These are phyloP conservation scores for Teratosphaeria gauchensis DNA, from an alignment of 2,329 filamentous ascomycete genomes.

Conservation along the genomic window DNA sequence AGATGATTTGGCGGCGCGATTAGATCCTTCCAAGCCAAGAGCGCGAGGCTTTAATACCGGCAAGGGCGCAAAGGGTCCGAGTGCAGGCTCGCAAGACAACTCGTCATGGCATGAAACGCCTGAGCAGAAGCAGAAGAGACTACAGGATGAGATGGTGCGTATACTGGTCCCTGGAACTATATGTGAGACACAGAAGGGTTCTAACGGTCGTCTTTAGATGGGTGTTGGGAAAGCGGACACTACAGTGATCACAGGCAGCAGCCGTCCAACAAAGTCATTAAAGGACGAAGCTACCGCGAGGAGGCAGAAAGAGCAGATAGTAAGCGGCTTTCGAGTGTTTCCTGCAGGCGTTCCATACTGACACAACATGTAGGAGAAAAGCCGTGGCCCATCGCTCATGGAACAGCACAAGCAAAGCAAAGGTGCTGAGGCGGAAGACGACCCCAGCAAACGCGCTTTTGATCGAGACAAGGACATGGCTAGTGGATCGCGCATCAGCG, in stretches of 20 bases:
- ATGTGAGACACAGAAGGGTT: no score
- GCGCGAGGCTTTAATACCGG: constrained; percentile 74
- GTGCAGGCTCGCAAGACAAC: constrained; percentile 29
- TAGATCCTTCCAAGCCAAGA: constrained; percentile 76
- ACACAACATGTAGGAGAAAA: constrained; percentile 30
- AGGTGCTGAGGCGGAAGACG: constrained; percentile 63
- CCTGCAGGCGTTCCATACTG: not conserved
- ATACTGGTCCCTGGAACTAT: no score
- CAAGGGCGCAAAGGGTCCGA: constrained; percentile 43
- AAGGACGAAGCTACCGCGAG: constrained; percentile 8
- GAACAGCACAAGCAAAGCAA: constrained; percentile 38
- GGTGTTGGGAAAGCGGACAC: constrained; percentile 49
- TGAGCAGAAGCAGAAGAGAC: constrained; percentile 70
- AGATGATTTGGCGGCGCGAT: constrained; percentile 46
- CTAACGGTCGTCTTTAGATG: constrained; percentile 31
- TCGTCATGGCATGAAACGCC: constrained; percentile 87
- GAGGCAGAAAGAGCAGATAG: not conserved
- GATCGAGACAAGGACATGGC: constrained; percentile 93
- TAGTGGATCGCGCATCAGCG: constrained; percentile 55
- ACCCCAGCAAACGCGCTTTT: constrained; percentile 81
- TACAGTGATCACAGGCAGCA: constrained; percentile 8
- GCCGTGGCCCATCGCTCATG: constrained; percentile 34
- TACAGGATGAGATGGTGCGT: constrained; percentile 60
- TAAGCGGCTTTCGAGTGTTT: not conserved
- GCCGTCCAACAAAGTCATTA: constrained; percentile 6